Evolutionary conservation across 1,139 yeast genomes (phyloP).

Genomic region (Taphrina flavorubra): DNA sequence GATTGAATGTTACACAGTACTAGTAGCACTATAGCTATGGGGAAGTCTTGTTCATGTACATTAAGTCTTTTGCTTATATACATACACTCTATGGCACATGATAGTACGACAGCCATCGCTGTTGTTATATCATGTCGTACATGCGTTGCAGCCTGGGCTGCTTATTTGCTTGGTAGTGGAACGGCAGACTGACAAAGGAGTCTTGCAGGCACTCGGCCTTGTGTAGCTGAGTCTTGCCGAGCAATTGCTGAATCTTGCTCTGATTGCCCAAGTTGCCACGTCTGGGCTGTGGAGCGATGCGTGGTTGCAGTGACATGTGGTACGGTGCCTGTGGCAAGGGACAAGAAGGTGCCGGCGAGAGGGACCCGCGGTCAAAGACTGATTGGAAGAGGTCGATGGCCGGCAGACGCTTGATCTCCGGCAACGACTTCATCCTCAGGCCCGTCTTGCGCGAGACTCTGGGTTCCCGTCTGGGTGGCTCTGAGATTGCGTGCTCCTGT

Average conservation of each 20-base stretch:
- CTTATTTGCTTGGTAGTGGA: slow-evolving; percentile 1
- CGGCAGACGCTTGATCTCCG: slow-evolving; percentile 5
- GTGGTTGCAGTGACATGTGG: not conserved
- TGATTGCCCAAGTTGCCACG: not conserved
- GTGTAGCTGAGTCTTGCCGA: slow-evolving; percentile 5
- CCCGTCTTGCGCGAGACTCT: not conserved
- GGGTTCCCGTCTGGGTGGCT: not conserved
- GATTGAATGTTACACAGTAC: no score
- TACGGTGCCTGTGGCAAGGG: not conserved
- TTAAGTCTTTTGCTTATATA: no score
- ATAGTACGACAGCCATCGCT: no score
- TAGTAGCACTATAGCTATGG: no score
- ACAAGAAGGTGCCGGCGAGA: not conserved
- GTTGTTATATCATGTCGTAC: slow-evolving; percentile 8
- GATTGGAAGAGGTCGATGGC: slow-evolving; percentile 12
- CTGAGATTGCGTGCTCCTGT: slow-evolving; percentile 10
- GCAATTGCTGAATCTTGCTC: slow-evolving; percentile 14
- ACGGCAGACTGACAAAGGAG: slow-evolving; percentile 13
- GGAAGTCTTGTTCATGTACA: no score
- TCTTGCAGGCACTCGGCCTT: not conserved
- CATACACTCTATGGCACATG: no score
- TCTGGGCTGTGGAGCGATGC: slow-evolving; percentile 6
- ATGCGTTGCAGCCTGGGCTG: slow-evolving; percentile 4
- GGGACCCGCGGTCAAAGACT: not conserved
- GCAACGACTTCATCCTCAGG: not conserved